phyloP scores from a whole-genome alignment of 345 rosid genomes.

The Brassica juncea region DNA sequence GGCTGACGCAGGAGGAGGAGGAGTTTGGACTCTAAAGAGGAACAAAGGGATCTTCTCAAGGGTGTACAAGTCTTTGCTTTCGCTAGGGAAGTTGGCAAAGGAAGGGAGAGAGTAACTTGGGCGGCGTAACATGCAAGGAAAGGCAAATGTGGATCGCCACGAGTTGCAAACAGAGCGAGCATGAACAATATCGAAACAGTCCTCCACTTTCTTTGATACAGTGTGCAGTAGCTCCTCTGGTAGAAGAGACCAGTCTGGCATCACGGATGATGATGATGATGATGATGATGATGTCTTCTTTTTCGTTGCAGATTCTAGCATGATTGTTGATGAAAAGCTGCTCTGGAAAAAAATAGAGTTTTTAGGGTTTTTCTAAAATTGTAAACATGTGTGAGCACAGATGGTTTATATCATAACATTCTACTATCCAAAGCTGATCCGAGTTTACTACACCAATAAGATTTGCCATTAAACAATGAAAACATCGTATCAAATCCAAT shows the following conservation, averaged over 20 bases:
- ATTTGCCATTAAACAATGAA: background rate
- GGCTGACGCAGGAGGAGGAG: background rate
- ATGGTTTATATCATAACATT: background rate
- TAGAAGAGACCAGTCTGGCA: slow-evolving; percentile 2
- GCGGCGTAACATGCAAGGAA: background rate
- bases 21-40: background rate
- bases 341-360: background rate
- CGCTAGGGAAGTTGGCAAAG: background rate
- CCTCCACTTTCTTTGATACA: background rate
- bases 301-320: background rate
- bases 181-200: slow-evolving; percentile 26
- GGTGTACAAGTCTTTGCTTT: background rate
- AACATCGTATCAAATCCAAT: background rate
- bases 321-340: background rate
- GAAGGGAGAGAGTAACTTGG: background rate
- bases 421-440: background rate
- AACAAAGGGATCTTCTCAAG: background rate
- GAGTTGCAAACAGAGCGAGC: slow-evolving; percentile 11
- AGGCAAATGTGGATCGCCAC: slow-evolving; percentile 13
- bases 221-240: slow-evolving; percentile 15
- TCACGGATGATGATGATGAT: background rate
- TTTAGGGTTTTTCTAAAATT: background rate
- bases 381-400: background rate
- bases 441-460: background rate
- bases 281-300: background rate